phyloP scores from a whole-genome alignment of 2,329 filamentous ascomycete species.

The Biscogniauxia sp. region DNA sequence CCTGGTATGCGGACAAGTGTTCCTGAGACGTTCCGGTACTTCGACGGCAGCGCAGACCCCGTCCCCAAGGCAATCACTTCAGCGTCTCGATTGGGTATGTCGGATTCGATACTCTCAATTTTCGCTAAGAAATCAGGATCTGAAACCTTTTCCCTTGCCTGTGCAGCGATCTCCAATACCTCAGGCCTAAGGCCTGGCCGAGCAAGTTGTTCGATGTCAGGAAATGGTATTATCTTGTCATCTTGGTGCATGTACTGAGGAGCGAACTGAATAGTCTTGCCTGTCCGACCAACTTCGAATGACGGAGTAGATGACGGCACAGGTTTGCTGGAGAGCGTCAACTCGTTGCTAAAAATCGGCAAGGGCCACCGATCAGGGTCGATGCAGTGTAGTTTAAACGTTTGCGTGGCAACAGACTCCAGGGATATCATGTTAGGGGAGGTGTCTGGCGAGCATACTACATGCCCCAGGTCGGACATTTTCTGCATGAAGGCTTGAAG shows the following conservation, averaged over 20 bases:
- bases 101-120: constrained; percentile 51
- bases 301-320: constrained; percentile 19
- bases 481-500: constrained; percentile 69
- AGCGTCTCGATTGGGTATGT: constrained; percentile 70
- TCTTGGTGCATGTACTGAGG: constrained; percentile 46
- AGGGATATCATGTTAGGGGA: constrained; percentile 75
- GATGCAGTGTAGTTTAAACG: constrained; percentile 67
- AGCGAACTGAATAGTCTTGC: constrained; percentile 46
- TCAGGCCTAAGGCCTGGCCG: constrained; percentile 37
- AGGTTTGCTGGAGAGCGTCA: constrained; percentile 22
- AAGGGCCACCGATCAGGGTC: constrained; percentile 72
- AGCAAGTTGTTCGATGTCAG: constrained; percentile 45
- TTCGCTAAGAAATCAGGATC: constrained; percentile 30
- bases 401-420: constrained; percentile 62
- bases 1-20: constrained; percentile 83
- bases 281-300: constrained; percentile 41
- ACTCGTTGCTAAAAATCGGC: constrained; percentile 62
- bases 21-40: constrained; percentile 91
- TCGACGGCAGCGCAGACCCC: constrained; percentile 84
- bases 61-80: constrained; percentile 89
- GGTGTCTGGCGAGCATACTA: constrained; percentile 72
- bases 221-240: constrained; percentile 44
- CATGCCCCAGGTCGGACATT: constrained; percentile 63
- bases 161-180: constrained; percentile 52
- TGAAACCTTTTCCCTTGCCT: constrained; percentile 37